Evolutionary conservation across 331 rosid genomes (phyloP), one percentile per base, ranked within the genome.

Genomic region (Quercus phellos): DNA sequence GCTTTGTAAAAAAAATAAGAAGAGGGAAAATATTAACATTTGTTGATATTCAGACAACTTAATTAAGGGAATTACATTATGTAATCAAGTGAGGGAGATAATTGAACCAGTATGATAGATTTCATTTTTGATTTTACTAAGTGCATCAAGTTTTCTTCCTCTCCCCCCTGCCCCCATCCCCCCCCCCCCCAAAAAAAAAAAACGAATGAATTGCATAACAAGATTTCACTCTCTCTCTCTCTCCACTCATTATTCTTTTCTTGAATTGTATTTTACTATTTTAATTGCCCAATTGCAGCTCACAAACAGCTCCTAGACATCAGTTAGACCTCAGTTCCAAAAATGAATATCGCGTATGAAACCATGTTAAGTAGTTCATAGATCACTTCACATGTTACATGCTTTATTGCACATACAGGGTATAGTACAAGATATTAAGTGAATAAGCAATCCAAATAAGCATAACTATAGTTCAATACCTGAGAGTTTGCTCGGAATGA

Each of bases 401-500:
- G 71, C 26, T 66, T 66, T 66, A 42, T 18, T 18, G 50, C 51
- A 7, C 16, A 17, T 18, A 5, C 6, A 26, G 16, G 34, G 19
- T 55, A 63, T 9, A 24, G 13, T 35, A 16, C 21, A 63, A 27
- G 42, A 29, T 27, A 22, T 3, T 10, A 77, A 70, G 76, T 46
- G 53, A 12, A 10, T 13, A 46, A 46, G 53, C 53, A 46, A 46
- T 46, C 53, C 53, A 46, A 14, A 8, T 30, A 81, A 70, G 78
- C 51, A 68, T 10, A 66, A 55, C 61, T 29, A 21, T 17, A 70
- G 80, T 17, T 68, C 53, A 12, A 56, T 77, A 92, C 98, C 97
- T 86, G 89, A 42, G 97, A 87, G 89, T 60, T 90, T 79, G 94
- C 94, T 74, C 98, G 96, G 85, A 94, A 94, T 70, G 90, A 79